phyloP scores from a whole-genome alignment of 1,284 basidiomycete genomes.

The Fomes fomentarius region DNA sequence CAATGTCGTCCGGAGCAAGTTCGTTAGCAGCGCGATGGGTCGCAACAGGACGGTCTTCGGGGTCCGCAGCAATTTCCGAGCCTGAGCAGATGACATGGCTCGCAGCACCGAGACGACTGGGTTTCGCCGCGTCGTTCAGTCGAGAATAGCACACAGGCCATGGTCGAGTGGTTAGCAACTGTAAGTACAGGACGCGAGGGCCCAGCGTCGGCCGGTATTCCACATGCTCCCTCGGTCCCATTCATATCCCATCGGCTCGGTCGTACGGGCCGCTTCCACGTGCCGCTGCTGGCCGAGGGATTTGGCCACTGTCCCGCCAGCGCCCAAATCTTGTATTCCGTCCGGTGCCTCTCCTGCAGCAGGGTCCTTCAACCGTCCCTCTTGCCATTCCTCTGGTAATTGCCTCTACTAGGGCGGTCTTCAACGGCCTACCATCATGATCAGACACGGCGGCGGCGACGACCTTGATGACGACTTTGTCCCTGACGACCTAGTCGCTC shows the following conservation, averaged over 20 bases:
- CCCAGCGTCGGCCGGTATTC: background rate
- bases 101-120: background rate
- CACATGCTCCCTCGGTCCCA: background rate
- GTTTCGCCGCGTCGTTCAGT: background rate
- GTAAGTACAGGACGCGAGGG: background rate
- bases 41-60: slow-evolving; percentile 16
- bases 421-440: slow-evolving; percentile 18
- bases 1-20: slow-evolving; percentile 1
- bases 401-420: background rate
- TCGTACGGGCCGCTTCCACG: background rate
- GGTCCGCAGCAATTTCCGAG: slow-evolving; percentile 8
- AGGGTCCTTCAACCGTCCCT: background rate
- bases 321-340: background rate
- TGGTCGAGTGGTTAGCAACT: background rate
- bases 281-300: background rate
- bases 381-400: slow-evolving; percentile 6
- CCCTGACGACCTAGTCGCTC: slow-evolving; percentile 67
- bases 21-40: background rate
- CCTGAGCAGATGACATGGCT: background rate
- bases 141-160: background rate
- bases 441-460: slow-evolving; percentile 61
- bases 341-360: background rate
- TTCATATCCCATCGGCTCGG: slow-evolving; percentile 1
- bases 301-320: background rate
- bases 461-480: slow-evolving; percentile 83